A percentile compares a stretch with the other conserved stretches of the same genome.
Evolutionary conservation across 2,329 filamentous ascomycete species (phyloP).

Genomic region (Curvularia sp.): DNA sequence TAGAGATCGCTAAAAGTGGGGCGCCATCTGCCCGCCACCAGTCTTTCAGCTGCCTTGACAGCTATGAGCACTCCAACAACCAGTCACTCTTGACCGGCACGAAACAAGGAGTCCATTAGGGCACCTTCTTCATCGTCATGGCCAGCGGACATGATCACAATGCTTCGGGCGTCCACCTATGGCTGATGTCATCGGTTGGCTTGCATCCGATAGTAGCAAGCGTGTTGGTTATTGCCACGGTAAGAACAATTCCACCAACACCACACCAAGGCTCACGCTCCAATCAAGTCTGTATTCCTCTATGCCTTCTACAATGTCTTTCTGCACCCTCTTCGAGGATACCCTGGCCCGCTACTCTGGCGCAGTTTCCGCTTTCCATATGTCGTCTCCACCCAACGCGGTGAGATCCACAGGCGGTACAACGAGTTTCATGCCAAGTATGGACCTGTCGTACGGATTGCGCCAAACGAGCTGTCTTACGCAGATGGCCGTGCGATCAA

Average conservation of each 20-base stretch:
- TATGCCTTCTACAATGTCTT: slow-evolving; percentile 38
- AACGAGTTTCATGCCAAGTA: slow-evolving; percentile 36
- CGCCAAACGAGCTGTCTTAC: slow-evolving; percentile 41
- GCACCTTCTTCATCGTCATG: neutral
- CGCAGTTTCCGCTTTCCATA: slow-evolving; percentile 36
- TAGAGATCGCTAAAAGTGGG: neutral
- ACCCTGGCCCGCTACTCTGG: slow-evolving; percentile 42
- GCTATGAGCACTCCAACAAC: neutral
- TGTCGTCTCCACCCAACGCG: slow-evolving; percentile 36
- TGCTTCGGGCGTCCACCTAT: neutral
- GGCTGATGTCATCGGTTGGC: neutral
- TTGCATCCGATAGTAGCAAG: slow-evolving; percentile 9
- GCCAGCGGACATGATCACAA: neutral
- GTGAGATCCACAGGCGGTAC: slow-evolving; percentile 33
- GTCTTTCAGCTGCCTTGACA: neutral
- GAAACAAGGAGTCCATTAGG: neutral
- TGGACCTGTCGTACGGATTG: slow-evolving; percentile 38
- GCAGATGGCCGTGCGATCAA: slow-evolving; percentile 35
- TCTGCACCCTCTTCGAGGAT: slow-evolving; percentile 36
- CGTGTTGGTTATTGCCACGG: slow-evolving; percentile 4
- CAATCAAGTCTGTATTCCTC: slow-evolving; percentile 9
- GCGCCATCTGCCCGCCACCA: neutral
- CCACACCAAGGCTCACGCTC: neutral
- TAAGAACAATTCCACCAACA: slow-evolving; percentile 2
- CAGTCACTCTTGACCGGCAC: neutral